Percentiles rank a stretch among this genome's conserved stretches.
phyloP scores from a whole-genome alignment of 805 yeast species.

The Metschnikowia continentalis region DNA sequence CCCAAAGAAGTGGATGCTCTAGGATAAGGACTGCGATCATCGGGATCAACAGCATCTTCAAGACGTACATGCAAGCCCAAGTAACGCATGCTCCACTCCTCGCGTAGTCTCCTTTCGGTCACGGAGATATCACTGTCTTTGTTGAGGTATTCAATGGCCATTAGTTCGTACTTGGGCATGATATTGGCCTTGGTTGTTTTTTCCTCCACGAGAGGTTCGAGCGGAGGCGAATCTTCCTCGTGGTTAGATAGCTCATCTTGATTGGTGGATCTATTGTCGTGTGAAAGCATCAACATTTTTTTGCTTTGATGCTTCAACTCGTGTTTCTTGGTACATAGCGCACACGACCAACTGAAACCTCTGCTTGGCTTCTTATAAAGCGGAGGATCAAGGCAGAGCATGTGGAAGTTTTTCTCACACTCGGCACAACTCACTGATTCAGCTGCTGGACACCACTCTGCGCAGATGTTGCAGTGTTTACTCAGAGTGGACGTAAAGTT shows the following conservation, averaged over 20 bases:
- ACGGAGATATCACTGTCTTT: slow-evolving; percentile 41
- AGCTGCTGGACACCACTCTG: slow-evolving; percentile 75
- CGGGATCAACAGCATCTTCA: slow-evolving; percentile 73
- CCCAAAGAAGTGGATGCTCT: slow-evolving; percentile 77
- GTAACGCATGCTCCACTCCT: slow-evolving; percentile 80
- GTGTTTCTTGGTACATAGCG: slow-evolving; percentile 60
- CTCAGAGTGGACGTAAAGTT: slow-evolving; percentile 51
- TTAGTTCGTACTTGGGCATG: slow-evolving; percentile 52
- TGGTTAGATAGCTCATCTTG: slow-evolving; percentile 26
- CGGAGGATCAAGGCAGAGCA: slow-evolving; percentile 86
- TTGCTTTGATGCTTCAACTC: slow-evolving; percentile 42
- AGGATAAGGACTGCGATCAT: slow-evolving; percentile 72
- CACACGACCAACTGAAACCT: slow-evolving; percentile 91
- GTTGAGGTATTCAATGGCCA: slow-evolving; percentile 51
- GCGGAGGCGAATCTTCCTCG: background rate
- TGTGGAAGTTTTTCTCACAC: slow-evolving; percentile 68
- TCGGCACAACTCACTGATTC: slow-evolving; percentile 80
- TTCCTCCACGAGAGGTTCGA: background rate
- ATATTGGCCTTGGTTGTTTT: slow-evolving; percentile 10
- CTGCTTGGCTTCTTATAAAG: slow-evolving; percentile 71
- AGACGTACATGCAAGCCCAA: slow-evolving; percentile 69
- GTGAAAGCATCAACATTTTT: slow-evolving; percentile 37
- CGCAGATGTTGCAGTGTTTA: slow-evolving; percentile 63
- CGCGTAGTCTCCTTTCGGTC: slow-evolving; percentile 48
- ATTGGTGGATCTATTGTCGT: slow-evolving; percentile 39